phyloP scores from a whole-genome alignment of 2,329 filamentous ascomycete genomes.

The Immersiporthe knoxdaviesiana region DNA sequence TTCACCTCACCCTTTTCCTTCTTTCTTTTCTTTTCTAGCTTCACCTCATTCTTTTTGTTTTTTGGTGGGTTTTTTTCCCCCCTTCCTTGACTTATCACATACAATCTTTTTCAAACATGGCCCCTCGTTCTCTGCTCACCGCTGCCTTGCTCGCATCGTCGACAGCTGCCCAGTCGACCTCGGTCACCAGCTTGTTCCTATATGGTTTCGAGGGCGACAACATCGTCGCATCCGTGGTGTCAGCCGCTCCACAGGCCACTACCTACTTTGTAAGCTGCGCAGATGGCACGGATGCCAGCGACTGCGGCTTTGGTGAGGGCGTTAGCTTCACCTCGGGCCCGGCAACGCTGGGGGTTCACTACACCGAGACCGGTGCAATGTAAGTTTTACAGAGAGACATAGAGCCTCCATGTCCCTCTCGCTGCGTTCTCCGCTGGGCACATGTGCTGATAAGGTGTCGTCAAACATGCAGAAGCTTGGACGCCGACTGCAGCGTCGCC shows the following conservation, averaged over 20 bases:
- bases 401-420: not conserved
- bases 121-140: constrained; percentile 1
- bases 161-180: constrained; percentile 23
- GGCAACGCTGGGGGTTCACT: constrained; percentile 16
- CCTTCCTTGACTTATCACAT: not conserved
- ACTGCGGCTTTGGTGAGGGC: constrained; percentile 26
- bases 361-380: constrained; percentile 18
- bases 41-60: too few species aligned
- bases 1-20: not conserved
- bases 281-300: constrained; percentile 23
- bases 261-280: constrained; percentile 22
- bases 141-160: constrained; percentile 16
- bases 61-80: not conserved
- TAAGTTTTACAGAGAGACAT: not conserved
- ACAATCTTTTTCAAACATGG: not conserved
- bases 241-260: constrained; percentile 19
- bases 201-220: constrained; percentile 28
- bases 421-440: not conserved
- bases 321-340: constrained; percentile 18
- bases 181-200: constrained; percentile 27
- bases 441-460: not conserved
- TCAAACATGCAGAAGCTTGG: not conserved
- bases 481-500: constrained; percentile 16
- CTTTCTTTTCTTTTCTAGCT: not conserved
- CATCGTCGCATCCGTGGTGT: constrained; percentile 24